Evolutionary conservation across 2,329 filamentous ascomycete species (phyloP).

Genomic region (Colletotrichum somersetense): DNA sequence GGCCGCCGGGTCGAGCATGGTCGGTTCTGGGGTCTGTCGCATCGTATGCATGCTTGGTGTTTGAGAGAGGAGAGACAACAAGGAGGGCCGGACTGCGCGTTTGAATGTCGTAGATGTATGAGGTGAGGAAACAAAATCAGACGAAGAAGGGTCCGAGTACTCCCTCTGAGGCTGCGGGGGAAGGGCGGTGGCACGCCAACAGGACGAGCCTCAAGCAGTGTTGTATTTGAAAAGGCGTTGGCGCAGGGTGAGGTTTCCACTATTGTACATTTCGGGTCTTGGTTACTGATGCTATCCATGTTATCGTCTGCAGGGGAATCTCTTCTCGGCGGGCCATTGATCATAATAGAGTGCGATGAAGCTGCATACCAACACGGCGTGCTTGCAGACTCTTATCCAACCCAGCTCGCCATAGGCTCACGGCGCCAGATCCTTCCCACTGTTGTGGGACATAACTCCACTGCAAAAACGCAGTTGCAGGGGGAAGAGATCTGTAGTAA

Average conservation of each 20-base stretch:
- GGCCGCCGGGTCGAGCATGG: conserved; percentile 19
- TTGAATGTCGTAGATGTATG: not conserved
- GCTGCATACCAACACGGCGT: not conserved
- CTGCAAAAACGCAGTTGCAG: not conserved
- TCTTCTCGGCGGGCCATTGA: not conserved
- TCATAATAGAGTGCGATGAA: not conserved
- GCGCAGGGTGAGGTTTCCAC: conserved; percentile 7
- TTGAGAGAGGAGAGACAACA: not conserved
- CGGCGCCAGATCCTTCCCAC: not conserved
- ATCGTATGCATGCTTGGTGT: not conserved
- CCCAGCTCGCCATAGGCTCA: not conserved
- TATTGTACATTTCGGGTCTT: not conserved
- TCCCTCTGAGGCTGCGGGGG: not conserved
- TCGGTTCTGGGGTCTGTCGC: not conserved
- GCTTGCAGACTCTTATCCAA: not conserved
- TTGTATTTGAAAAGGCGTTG: not conserved
- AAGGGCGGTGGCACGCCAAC: not conserved
- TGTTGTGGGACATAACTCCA: not conserved
- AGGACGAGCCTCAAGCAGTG: conserved; percentile 4
- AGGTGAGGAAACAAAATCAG: conserved; percentile 5
- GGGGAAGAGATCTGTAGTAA: not conserved
- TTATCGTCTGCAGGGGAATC: not conserved
- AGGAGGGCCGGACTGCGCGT: no score
- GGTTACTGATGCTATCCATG: conserved; percentile 21
- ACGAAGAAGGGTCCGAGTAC: conserved; percentile 16